Conservation (phyloP, 129 eudicot genomes). For the Rutidosis leptorrhynchoides region DNA sequence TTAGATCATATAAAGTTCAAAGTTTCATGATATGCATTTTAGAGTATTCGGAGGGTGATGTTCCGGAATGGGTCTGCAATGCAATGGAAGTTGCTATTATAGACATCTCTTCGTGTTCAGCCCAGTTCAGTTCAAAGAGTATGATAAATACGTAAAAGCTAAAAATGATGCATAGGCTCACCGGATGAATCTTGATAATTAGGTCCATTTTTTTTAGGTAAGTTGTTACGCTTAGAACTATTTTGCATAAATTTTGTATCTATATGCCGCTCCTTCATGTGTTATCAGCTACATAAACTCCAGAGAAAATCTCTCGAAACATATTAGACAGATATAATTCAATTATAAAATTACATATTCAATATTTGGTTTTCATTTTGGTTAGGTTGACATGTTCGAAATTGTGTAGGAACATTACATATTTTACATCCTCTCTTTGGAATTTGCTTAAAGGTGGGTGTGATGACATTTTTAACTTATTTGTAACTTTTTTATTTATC, state of each 20-base stretch:
- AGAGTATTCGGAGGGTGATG: constrained; percentile 85
- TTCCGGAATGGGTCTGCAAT: constrained; percentile 95
- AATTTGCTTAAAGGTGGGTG: neutral
- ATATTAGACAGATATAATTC: neutral
- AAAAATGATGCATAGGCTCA: neutral
- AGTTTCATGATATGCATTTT: neutral
- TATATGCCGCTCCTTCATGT: constrained; percentile 37
- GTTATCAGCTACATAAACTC: neutral
- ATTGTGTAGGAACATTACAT: too few relatives aligned
- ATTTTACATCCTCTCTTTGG: neutral
- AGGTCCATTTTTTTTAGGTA: neutral
- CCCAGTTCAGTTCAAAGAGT: constrained; percentile 28
- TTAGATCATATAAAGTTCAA: too few relatives aligned
- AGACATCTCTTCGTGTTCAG: constrained; percentile 77
- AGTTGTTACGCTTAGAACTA: neutral
- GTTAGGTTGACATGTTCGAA: neutral
- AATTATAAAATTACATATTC: constrained; percentile 1
- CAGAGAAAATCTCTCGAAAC: neutral
- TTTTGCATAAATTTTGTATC: constrained; percentile 60
- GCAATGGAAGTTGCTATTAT: constrained; percentile 98
- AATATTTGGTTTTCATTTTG: too few relatives aligned
- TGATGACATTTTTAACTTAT: neutral
- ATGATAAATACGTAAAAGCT: constrained; percentile 2
- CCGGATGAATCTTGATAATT: neutral
- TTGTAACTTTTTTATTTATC: neutral